A percentile compares a stretch with the other conserved stretches of the same genome.
These are phyloP conservation scores for Pythium rhizo-oryzae DNA, from an alignment of 352 stramenopile genomes.

Conservation along the genomic window DNA sequence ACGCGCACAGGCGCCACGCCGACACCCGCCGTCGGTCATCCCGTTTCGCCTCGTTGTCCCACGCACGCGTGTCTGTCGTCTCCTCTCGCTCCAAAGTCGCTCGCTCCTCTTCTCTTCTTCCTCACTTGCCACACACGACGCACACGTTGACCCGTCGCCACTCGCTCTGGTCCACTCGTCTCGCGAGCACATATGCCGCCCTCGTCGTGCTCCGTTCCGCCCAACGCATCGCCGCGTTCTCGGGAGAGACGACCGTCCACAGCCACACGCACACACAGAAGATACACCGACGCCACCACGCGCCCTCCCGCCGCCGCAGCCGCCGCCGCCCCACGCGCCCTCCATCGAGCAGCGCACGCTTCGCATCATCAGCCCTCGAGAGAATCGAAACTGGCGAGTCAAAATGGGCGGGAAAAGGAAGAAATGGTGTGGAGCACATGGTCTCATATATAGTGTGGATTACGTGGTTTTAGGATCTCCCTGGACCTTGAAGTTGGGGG, in stretches of 20 bases:
- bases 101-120: background rate
- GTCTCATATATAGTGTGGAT: background rate
- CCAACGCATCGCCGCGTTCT: background rate
- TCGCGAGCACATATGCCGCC: background rate
- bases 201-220: background rate
- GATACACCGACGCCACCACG: background rate
- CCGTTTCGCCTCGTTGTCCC: constrained; percentile 15
- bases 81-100: background rate
- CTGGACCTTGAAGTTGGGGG: background rate
- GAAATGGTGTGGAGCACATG: constrained; percentile 1
- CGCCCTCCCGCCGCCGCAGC: no score
- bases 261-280: background rate
- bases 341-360: background rate
- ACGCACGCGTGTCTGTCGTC: background rate
- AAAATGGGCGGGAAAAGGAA: constrained; percentile 5
- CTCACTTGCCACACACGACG: background rate
- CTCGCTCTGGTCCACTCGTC: no score
- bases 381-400: no score
- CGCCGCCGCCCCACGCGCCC: background rate
- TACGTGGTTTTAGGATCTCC: background rate
- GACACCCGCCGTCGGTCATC: background rate
- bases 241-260: background rate
- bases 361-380: background rate
- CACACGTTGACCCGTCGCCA: background rate
- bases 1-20: background rate